These are phyloP conservation scores for Syzygium syzygioides DNA, from an alignment of 441 rosid genomes.

Conservation along the genomic window DNA sequence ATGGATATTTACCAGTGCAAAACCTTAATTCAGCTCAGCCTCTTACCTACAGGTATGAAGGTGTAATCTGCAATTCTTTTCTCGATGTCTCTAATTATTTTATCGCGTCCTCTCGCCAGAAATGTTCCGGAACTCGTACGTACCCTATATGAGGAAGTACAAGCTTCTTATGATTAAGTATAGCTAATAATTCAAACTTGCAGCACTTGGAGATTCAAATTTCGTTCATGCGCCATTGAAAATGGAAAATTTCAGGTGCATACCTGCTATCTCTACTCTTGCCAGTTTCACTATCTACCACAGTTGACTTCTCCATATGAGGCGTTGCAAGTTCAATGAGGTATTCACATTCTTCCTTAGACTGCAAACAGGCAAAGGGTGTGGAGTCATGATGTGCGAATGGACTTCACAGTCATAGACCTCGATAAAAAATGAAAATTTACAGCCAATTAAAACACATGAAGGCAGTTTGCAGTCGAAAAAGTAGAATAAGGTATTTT, in stretches of 20 bases:
- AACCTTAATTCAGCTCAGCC: not conserved
- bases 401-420: not conserved
- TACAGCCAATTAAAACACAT: not conserved
- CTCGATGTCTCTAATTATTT: constrained; percentile 50
- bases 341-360: constrained; percentile 75
- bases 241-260: not conserved
- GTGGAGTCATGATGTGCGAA: not conserved
- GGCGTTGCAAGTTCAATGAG: constrained; percentile 79
- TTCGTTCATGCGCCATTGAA: not conserved
- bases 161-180: not conserved
- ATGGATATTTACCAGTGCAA: not conserved
- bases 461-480: not conserved
- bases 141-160: constrained; percentile 30
- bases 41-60: constrained; percentile 64
- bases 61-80: constrained; percentile 61
- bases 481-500: not conserved
- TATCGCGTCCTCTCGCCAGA: constrained; percentile 55
- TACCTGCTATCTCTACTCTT: constrained; percentile 90
- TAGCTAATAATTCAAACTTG: not conserved
- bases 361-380: constrained; percentile 28
- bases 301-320: constrained; percentile 78
- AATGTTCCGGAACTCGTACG: constrained; percentile 67
- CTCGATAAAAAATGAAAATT: not conserved
- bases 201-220: not conserved
- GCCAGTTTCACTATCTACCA: constrained; percentile 80